phyloP scores from a whole-genome alignment of 257 asterid genomes.

The Solanum stenotomum region DNA sequence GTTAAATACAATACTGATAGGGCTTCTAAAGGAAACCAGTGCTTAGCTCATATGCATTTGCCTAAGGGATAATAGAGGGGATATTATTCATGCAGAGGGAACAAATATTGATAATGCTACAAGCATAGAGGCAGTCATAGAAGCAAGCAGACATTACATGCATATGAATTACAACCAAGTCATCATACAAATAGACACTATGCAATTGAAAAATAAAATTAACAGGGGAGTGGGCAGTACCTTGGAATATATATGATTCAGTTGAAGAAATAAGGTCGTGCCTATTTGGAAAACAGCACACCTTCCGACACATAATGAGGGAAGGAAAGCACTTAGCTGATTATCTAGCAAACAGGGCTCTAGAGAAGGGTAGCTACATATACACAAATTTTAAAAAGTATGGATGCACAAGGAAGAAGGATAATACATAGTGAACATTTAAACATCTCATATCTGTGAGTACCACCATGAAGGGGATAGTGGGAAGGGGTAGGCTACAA shows the following conservation, averaged over 20 bases:
- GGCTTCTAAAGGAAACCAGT: not conserved
- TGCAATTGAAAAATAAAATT: not conserved
- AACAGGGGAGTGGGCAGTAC: not conserved
- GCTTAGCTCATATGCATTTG: not conserved
- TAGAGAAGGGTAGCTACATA: not conserved
- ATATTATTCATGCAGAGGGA: no score
- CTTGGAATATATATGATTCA: not conserved
- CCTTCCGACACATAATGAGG: not conserved
- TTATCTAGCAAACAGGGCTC: no score
- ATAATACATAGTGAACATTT: no score
- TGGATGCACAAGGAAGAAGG: no score
- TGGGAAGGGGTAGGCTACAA: no score
- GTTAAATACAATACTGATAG: not conserved
- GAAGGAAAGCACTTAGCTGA: not conserved
- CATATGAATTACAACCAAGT: not conserved
- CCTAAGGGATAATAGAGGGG: not conserved
- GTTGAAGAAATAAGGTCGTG: not conserved
- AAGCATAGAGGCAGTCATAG: not conserved
- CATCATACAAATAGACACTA: not conserved
- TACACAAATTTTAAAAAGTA: no score
- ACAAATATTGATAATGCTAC: not conserved
- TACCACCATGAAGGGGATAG: no score
- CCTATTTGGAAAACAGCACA: not conserved
- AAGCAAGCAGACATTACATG: not conserved
- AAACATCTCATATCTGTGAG: no score